These are phyloP conservation scores for Zasmidium citrigriseum DNA, from an alignment of 2,329 filamentous ascomycete genomes.

Conservation along the genomic window DNA sequence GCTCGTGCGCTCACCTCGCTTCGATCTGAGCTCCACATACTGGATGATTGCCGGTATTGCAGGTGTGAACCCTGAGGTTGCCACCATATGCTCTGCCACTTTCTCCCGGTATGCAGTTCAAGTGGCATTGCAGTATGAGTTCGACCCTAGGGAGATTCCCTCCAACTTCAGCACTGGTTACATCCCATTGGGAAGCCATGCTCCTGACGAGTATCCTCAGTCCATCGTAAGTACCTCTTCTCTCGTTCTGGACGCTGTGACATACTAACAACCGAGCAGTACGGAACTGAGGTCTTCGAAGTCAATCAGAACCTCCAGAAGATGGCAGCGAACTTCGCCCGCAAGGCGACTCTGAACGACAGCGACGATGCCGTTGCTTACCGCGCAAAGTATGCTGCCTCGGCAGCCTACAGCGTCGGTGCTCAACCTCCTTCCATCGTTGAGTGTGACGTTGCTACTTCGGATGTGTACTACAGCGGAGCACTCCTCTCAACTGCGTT, in stretches of 20 bases:
- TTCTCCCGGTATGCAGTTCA: slow-evolving; percentile 71
- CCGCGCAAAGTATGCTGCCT: slow-evolving; percentile 37
- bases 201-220: slow-evolving; percentile 48
- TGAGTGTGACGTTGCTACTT: slow-evolving; percentile 68
- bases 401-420: slow-evolving; percentile 42
- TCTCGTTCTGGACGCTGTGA: no score
- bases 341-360: slow-evolving; percentile 40
- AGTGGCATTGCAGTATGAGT: slow-evolving; percentile 74
- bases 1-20: slow-evolving; percentile 60
- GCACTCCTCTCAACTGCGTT: slow-evolving; percentile 62
- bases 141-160: slow-evolving; percentile 69
- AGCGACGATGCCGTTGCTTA: slow-evolving; percentile 38
- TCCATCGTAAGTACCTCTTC: slow-evolving; percentile 26
- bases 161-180: slow-evolving; percentile 68
- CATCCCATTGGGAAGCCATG: slow-evolving; percentile 61
- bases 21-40: slow-evolving; percentile 68
- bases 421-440: slow-evolving; percentile 56
- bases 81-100: slow-evolving; percentile 66
- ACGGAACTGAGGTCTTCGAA: slow-evolving; percentile 47
- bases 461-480: slow-evolving; percentile 72
- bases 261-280: slow-evolving; percentile 15
- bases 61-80: slow-evolving; percentile 67
- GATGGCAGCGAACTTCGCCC: slow-evolving; percentile 36
- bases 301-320: slow-evolving; percentile 41
- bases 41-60: slow-evolving; percentile 73